phyloP scores from a whole-genome alignment of 2,329 filamentous ascomycete species.

The Fusarium verrucosum region DNA sequence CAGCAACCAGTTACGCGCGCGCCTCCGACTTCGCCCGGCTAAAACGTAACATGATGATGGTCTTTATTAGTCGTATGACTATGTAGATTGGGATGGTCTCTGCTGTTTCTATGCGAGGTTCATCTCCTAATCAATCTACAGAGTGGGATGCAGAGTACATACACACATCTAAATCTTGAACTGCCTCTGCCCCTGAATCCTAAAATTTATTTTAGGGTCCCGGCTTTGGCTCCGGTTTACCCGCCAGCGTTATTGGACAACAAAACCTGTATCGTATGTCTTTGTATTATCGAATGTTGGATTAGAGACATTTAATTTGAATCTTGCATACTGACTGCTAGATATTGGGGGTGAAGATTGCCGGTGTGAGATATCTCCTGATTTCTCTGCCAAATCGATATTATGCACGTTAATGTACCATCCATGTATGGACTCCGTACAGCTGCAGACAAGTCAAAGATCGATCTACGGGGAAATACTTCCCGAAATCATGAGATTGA shows the following conservation, averaged over 20 bases:
- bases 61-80: conserved; percentile 40
- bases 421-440: too few relatives aligned
- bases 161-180: conserved; percentile 18
- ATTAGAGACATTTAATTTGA: background rate
- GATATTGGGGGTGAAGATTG: conserved; percentile 2
- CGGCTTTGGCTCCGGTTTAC: conserved; percentile 22
- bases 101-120: conserved; percentile 22
- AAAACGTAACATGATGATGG: conserved; percentile 37
- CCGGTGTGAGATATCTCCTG: conserved; percentile 1
- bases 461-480: background rate
- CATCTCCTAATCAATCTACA: conserved; percentile 18
- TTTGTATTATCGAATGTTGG: conserved; percentile 21
- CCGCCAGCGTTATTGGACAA: conserved; percentile 27
- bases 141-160: too few relatives aligned
- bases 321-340: too few relatives aligned
- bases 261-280: conserved; percentile 26
- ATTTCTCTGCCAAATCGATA: background rate
- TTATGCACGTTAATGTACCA: background rate
- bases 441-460: background rate
- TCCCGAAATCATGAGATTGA: background rate
- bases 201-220: conserved; percentile 18
- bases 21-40: conserved; percentile 38
- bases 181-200: conserved; percentile 22
- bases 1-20: conserved; percentile 20
- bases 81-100: conserved; percentile 5